phyloP scores from a whole-genome alignment of 2,329 filamentous ascomycete species.

The Fusarium globosum region DNA sequence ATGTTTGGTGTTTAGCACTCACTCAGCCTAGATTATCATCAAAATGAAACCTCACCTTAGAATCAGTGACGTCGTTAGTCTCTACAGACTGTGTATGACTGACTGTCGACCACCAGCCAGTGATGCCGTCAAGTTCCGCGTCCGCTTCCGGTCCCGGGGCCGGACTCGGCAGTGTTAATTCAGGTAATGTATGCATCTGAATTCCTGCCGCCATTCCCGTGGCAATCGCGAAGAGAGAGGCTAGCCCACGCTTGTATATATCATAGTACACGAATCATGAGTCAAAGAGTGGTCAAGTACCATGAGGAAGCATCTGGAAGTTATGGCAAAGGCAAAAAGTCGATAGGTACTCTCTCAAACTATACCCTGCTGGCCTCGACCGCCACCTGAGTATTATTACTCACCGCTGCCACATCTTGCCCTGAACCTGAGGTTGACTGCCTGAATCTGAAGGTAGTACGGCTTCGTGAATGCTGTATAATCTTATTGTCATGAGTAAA shows the following conservation, averaged over 20 bases:
- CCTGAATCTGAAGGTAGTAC: conserved; percentile 8
- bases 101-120: conserved; percentile 8
- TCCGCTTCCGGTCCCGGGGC: conserved; percentile 4
- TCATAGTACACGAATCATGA: conserved; percentile 20
- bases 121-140: conserved; percentile 19
- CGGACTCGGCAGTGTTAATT: conserved; percentile 11
- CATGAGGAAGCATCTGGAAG: conserved; percentile 27
- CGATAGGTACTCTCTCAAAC: not conserved
- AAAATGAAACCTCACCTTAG: not conserved
- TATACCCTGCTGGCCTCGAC: conserved; percentile 13
- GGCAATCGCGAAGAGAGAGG: not conserved
- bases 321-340: not conserved
- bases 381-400: conserved; percentile 15
- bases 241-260: not conserved
- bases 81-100: not conserved
- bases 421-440: not conserved
- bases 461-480: not conserved
- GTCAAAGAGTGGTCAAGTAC: not conserved
- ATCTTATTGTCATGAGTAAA: conserved; percentile 32
- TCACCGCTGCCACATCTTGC: conserved; percentile 5
- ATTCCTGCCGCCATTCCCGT: conserved; percentile 2
- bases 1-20: conserved; percentile 2
- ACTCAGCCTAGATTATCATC: conserved; percentile 2
- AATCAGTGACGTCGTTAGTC: conserved; percentile 20
- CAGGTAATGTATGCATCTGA: not conserved